Conservation (phyloP, 2,329 filamentous ascomycete genomes). For the Myriosclerotinia scirpicola region DNA sequence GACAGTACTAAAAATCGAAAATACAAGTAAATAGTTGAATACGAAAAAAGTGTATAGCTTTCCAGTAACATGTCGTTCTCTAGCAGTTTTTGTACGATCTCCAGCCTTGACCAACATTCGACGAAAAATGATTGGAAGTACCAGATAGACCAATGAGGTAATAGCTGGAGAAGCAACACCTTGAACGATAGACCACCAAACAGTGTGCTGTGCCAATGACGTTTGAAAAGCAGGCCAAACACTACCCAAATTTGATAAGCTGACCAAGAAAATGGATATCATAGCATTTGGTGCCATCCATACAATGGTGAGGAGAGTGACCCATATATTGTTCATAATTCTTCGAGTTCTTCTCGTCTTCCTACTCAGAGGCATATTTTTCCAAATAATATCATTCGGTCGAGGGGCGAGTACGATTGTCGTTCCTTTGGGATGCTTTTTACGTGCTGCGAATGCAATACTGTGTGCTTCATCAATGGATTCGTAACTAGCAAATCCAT, state of each 20-base stretch:
- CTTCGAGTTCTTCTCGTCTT: slow-evolving; percentile 68
- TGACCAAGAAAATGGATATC: slow-evolving; percentile 91
- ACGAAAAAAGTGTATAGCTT: slow-evolving; percentile 96
- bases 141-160: slow-evolving; percentile 81
- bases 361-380: slow-evolving; percentile 76
- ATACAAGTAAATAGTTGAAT: slow-evolving; percentile 94
- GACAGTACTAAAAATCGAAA: slow-evolving; percentile 83
- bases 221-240: slow-evolving; percentile 76
- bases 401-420: slow-evolving; percentile 77
- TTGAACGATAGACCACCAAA: slow-evolving; percentile 82
- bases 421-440: slow-evolving; percentile 77
- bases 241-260: slow-evolving; percentile 74
- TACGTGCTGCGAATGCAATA: slow-evolving; percentile 78
- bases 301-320: slow-evolving; percentile 72
- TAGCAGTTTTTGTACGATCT: slow-evolving; percentile 86
- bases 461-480: slow-evolving; percentile 84
- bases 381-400: slow-evolving; percentile 94
- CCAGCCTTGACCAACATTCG: slow-evolving; percentile 79
- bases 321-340: slow-evolving; percentile 82
- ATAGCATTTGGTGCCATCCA: slow-evolving; percentile 93
- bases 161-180: slow-evolving; percentile 87
- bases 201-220: slow-evolving; percentile 61
- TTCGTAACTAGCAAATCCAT: slow-evolving; percentile 92
- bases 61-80: slow-evolving; percentile 85
- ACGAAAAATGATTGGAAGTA: slow-evolving; percentile 88